Evolutionary conservation across 257 asterid genomes (phyloP).

Genomic region (Galeopsis tetrahit): DNA sequence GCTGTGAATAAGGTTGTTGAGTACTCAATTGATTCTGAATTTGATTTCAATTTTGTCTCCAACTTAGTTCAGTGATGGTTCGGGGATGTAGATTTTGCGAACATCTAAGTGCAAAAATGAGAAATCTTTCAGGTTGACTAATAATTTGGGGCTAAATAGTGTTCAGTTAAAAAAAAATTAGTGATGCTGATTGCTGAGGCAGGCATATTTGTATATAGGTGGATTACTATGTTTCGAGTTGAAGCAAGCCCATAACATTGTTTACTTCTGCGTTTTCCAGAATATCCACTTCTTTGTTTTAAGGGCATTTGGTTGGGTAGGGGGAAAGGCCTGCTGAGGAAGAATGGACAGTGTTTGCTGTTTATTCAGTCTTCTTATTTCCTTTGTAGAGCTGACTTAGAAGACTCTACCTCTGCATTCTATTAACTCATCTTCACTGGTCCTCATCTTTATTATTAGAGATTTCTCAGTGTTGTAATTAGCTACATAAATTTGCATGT

Average conservation of each 20-base stretch:
- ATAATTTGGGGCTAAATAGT: constrained; percentile 15
- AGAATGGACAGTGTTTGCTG: not conserved
- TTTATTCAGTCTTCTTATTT: not conserved
- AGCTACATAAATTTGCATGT: constrained; percentile 6
- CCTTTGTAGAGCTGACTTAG: constrained; percentile 2
- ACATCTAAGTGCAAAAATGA: constrained; percentile 4
- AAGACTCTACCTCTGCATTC: not conserved
- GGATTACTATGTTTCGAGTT: not conserved
- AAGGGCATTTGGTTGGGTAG: not conserved
- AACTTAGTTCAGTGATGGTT: constrained; percentile 21
- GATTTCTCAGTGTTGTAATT: not conserved
- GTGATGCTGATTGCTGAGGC: constrained; percentile 24
- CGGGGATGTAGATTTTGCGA: not conserved
- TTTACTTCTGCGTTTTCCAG: not conserved
- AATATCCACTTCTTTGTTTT: constrained; percentile 15
- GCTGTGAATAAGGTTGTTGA: not conserved
- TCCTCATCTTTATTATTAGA: constrained; percentile 7
- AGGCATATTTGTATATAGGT: not conserved
- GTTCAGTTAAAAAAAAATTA: not conserved
- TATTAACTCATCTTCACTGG: not conserved
- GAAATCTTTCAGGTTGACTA: constrained; percentile 16
- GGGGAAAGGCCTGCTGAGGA: not conserved
- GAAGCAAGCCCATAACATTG: not conserved
- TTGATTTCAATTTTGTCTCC: not conserved
- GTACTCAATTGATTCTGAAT: not conserved